Conservation (phyloP, 805 yeast species). For the Debaryomyces castellii region DNA sequence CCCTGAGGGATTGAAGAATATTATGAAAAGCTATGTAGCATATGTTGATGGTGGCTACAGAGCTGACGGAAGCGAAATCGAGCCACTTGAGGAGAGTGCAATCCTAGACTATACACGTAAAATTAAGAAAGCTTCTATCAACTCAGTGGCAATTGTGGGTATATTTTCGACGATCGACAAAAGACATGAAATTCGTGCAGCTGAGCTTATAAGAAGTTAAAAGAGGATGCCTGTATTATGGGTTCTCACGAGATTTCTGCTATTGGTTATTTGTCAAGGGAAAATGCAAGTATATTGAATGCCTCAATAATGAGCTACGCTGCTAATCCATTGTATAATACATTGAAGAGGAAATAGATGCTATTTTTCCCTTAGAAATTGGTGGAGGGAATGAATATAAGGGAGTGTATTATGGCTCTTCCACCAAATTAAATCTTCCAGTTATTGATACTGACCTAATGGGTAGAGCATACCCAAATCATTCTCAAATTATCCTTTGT, state of each 20-base stretch:
- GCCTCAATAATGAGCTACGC: constrained; percentile 47
- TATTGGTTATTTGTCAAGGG: constrained; percentile 46
- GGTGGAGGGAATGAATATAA: constrained; percentile 45
- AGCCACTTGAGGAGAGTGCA: constrained; percentile 27
- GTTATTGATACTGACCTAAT: constrained; percentile 42
- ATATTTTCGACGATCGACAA: constrained; percentile 40
- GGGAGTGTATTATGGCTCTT: constrained; percentile 12
- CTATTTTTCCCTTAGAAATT: constrained; percentile 39
- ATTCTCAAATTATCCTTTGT: constrained; percentile 39
- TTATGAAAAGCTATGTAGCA: constrained; percentile 36
- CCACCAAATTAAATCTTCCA: constrained; percentile 22
- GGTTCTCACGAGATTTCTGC: constrained; percentile 43
- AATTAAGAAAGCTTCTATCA: constrained; percentile 31
- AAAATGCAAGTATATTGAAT: constrained; percentile 47
- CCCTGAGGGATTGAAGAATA: constrained; percentile 34
- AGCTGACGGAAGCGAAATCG: constrained; percentile 42
- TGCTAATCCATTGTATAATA: no score
- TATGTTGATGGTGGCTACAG: constrained; percentile 42
- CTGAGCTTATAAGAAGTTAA: constrained; percentile 26
- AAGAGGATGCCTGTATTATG: constrained; percentile 25
- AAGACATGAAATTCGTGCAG: constrained; percentile 37
- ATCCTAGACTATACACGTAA: constrained; percentile 25
- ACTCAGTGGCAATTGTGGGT: constrained; percentile 40
- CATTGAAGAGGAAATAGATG: constrained; percentile 25
- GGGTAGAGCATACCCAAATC: constrained; percentile 46